Conservation (phyloP, 179 eudicot species). For the Sideroxylon spinosum region DNA sequence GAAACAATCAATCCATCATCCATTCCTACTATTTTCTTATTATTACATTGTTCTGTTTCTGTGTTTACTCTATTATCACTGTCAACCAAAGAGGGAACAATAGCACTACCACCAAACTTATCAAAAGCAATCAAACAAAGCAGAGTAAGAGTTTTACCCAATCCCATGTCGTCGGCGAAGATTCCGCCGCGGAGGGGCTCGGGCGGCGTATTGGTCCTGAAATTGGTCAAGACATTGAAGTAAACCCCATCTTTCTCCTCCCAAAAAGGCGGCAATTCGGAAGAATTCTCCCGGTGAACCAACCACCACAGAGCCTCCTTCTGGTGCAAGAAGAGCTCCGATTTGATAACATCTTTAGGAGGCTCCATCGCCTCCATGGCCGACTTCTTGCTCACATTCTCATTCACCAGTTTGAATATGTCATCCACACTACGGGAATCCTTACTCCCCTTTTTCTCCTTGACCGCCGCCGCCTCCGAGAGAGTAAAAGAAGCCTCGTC, state of each 20-base stretch:
- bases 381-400: slow-evolving; percentile 39
- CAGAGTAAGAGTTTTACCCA: slow-evolving; percentile 86
- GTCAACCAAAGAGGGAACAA: background rate
- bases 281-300: slow-evolving; percentile 60
- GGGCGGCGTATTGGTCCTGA: slow-evolving; percentile 48
- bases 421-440: slow-evolving; percentile 64
- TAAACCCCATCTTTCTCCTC: slow-evolving; percentile 50
- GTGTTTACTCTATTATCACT: slow-evolving; percentile 15
- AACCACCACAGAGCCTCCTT: slow-evolving; percentile 89
- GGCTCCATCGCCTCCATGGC: slow-evolving; percentile 51
- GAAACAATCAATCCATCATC: slow-evolving; percentile 21
- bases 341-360: slow-evolving; percentile 47
- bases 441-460: slow-evolving; percentile 39
- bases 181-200: slow-evolving; percentile 86
- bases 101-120: slow-evolving; percentile 25
- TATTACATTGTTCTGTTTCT: slow-evolving; percentile 17
- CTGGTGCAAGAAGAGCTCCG: slow-evolving; percentile 70
- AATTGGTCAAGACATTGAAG: slow-evolving; percentile 71
- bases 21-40: slow-evolving; percentile 27
- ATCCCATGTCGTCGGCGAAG: slow-evolving; percentile 96
- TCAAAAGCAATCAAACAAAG: slow-evolving; percentile 83
- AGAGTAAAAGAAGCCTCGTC: slow-evolving; percentile 41
- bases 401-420: slow-evolving; percentile 61
- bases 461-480: slow-evolving; percentile 64
- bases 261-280: slow-evolving; percentile 89